Conservation (phyloP, 225 moss, liverwort and hornwort genomes). For the Asterella californica region DNA sequence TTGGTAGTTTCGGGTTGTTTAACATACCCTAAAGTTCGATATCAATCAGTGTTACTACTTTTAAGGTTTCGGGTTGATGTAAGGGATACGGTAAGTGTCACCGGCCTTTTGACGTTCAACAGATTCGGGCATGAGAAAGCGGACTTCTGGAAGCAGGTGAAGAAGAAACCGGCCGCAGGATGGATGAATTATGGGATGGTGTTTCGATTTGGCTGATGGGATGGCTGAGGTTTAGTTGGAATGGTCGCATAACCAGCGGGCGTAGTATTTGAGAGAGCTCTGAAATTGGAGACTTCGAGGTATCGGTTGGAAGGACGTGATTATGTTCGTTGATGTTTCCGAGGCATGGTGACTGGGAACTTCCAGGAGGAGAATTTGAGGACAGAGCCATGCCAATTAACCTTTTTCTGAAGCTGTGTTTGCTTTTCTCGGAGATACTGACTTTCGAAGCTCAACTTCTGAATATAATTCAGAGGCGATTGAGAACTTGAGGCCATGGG, state of each 20-base stretch:
- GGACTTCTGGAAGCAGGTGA: neutral
- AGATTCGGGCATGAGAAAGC: neutral
- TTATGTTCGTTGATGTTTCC: neutral
- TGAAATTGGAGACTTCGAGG: neutral
- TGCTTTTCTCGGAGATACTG: constrained; percentile 38
- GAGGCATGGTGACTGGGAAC: neutral
- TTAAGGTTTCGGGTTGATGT: neutral
- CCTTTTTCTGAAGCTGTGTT: constrained; percentile 30
- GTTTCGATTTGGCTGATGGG: neutral
- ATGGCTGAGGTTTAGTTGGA: neutral
- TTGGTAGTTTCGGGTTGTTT: neutral
- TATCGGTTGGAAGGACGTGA: too few relatives aligned
- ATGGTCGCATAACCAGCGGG: neutral
- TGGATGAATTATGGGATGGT: neutral
- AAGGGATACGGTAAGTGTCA: neutral
- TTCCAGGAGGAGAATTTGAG: neutral
- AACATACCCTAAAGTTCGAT: neutral
- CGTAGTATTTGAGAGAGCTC: neutral
- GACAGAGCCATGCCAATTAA: constrained; percentile 29
- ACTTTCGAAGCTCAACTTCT: constrained; percentile 25
- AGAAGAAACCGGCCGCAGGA: neutral
- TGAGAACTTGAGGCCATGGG: constrained; percentile 17
- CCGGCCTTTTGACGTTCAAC: neutral
- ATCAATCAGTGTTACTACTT: neutral
- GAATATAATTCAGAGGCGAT: constrained; percentile 1